Base-by-base conservation (phyloP, 441 rosid genomes). In the Omphalea diandra region DNA sequence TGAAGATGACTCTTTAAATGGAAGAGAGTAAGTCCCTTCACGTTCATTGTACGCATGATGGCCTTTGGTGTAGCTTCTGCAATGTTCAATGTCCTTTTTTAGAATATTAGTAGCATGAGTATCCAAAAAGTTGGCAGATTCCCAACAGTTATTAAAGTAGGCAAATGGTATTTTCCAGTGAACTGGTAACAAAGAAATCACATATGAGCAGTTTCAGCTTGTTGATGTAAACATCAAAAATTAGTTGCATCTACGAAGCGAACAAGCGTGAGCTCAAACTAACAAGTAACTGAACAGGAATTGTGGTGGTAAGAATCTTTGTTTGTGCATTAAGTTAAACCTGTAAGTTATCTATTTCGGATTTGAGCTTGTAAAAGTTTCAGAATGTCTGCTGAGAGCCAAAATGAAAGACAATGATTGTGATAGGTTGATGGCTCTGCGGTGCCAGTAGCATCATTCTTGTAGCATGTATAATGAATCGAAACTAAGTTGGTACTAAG, bases 31-130 rank as follows among this genome's bases (percentile, higher is more conserved):
- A 88, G 76, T 36, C 91, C 94, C 70, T 86, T 88, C 62, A 86
- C 91, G 49, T 85, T 85, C 94, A 88, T 88, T 17, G 88, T 83
- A 62, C 94, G 81, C 94, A 88, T 70, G 57, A 88, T 83, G 54
- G 88, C 86, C 79, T 88, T 86, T 4, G 94, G 94, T 2, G 94
- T 88, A 26, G 94, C 94, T 77, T 88, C 94, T 88, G 87, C 79
- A 71, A 69, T 62, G n/a, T 29, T 27, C 3, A 55, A 33, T 12
- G 17, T 59, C 22, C 49, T 14, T 62, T 20, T 72, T 69, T 36
- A 68, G 65, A 74, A 70, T 33, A 64, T 29, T 49, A 24, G 58
- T 44, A 59, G 32, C 38, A 32, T n/a, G 11, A 63, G 57, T 38
- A 47, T 41, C 40, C 40, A 33, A 59, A 67, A 5, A 65, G 62